Evolutionary conservation across 2,329 filamentous ascomycete species (phyloP).

Genomic region (Calonectria multiphialidica): DNA sequence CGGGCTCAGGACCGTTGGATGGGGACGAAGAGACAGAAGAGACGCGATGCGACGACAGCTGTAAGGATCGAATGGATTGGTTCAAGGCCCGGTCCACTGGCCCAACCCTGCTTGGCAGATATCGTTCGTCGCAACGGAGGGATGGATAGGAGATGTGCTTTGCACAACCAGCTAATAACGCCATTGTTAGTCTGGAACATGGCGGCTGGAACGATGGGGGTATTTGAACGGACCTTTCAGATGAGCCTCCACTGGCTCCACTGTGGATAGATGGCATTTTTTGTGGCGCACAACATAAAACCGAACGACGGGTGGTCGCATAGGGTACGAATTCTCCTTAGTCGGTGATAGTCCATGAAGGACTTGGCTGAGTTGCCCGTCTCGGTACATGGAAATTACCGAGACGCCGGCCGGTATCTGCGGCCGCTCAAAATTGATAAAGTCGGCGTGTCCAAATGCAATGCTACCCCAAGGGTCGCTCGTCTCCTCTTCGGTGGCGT

Average conservation of each 20-base stretch:
- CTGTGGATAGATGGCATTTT: not conserved
- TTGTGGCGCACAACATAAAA: not conserved
- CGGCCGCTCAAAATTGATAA: not conserved
- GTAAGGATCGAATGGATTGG: not conserved
- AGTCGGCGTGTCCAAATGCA: not conserved
- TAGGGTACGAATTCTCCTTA: not conserved
- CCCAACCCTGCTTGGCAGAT: not conserved
- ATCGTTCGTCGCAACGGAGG: constrained; percentile 22
- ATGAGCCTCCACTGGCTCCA: not conserved
- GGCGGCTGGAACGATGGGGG: not conserved
- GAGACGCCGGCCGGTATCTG: not conserved
- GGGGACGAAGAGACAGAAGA: constrained; percentile 13
- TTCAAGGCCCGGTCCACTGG: not conserved
- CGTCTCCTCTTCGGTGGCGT: not conserved
- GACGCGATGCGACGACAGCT: constrained; percentile 2
- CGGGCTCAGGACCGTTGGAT: not conserved
- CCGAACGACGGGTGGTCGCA: not conserved
- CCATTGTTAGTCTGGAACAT: not conserved
- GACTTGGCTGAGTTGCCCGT: not conserved
- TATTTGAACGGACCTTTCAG: not conserved
- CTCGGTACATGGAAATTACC: not conserved
- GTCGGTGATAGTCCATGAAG: not conserved
- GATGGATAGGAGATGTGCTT: constrained; percentile 7
- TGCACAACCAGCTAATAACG: constrained; percentile 11
- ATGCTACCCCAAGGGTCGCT: not conserved